Evolutionary conservation across 163 green algal species (phyloP).

Genomic region (Volvox carteri): DNA sequence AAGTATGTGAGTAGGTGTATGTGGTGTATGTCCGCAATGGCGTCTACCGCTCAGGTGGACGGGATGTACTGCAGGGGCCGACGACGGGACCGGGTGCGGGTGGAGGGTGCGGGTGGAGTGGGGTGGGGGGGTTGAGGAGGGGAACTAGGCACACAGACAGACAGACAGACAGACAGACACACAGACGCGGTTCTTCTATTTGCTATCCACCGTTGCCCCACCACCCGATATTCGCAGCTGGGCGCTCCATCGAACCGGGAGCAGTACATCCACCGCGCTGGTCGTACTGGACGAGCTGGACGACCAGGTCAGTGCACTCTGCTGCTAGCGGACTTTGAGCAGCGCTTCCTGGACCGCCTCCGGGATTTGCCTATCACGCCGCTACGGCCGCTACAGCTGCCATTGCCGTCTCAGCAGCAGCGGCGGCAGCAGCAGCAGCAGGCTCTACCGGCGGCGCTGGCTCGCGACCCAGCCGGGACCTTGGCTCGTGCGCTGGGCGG

Average conservation of each 20-base stretch:
- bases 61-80: no score
- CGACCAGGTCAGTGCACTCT: conserved; percentile 86
- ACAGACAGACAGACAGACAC: not conserved
- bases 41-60: no score
- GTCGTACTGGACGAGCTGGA: conserved; percentile 90
- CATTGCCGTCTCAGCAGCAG: not conserved
- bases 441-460: conserved; percentile 3
- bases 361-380: conserved; percentile 59
- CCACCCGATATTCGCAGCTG: conserved; percentile 63
- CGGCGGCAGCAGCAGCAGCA: not conserved
- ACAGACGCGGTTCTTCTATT: not conserved
- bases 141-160: not conserved
- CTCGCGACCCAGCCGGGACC: conserved; percentile 10
- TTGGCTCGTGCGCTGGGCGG: conserved; percentile 60
- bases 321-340: conserved; percentile 85
- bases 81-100: no score
- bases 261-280: conserved; percentile 96
- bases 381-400: conserved; percentile 2
- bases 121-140: not conserved
- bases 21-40: no score
- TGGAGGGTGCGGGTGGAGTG: not conserved
- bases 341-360: conserved; percentile 68
- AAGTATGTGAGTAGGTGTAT: not conserved
- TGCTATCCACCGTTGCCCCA: not conserved
- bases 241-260: conserved; percentile 81